phyloP scores from a whole-genome alignment of 495 filamentous ascomycete genomes.

The Chaetomium fimeti region DNA sequence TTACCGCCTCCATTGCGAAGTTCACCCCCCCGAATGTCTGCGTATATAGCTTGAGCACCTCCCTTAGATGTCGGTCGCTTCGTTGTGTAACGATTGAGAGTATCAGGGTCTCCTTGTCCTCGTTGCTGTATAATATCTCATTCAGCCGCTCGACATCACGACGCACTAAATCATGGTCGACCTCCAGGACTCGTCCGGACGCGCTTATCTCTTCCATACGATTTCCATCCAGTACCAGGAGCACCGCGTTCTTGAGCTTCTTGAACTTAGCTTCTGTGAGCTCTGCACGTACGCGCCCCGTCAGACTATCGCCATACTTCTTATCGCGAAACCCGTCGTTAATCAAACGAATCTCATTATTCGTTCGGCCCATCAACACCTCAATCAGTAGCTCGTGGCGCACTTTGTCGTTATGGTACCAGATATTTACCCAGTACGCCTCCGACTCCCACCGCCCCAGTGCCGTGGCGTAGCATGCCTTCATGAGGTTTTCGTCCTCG shows the following conservation, averaged over 20 bases:
- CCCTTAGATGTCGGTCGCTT: slow-evolving; percentile 75
- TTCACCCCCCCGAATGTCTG: slow-evolving; percentile 62
- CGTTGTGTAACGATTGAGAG: slow-evolving; percentile 77
- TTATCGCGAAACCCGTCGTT: slow-evolving; percentile 89
- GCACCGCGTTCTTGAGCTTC: slow-evolving; percentile 80
- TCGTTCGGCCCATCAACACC: slow-evolving; percentile 81
- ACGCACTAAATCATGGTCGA: slow-evolving; percentile 56
- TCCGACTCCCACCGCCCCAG: slow-evolving; percentile 91
- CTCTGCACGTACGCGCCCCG: slow-evolving; percentile 84
- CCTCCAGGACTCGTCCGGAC: slow-evolving; percentile 38
- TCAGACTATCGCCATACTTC: slow-evolving; percentile 77
- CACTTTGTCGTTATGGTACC: slow-evolving; percentile 86
- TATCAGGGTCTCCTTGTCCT: slow-evolving; percentile 89
- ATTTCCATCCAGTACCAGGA: slow-evolving; percentile 76
- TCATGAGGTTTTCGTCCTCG: slow-evolving; percentile 66
- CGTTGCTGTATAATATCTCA: slow-evolving; percentile 64
- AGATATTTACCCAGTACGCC: slow-evolving; percentile 97
- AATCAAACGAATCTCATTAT: slow-evolving; percentile 80
- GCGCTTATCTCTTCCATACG: slow-evolving; percentile 74
- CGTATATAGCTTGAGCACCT: slow-evolving; percentile 74
- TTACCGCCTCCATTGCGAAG: slow-evolving; percentile 81
- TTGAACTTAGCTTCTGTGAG: slow-evolving; percentile 94
- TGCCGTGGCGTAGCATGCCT: slow-evolving; percentile 84
- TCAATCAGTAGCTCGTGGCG: slow-evolving; percentile 89
- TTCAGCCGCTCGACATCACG: slow-evolving; percentile 71